phyloP scores from a whole-genome alignment of 805 yeast genomes.

The Kazachstania martiniae region DNA sequence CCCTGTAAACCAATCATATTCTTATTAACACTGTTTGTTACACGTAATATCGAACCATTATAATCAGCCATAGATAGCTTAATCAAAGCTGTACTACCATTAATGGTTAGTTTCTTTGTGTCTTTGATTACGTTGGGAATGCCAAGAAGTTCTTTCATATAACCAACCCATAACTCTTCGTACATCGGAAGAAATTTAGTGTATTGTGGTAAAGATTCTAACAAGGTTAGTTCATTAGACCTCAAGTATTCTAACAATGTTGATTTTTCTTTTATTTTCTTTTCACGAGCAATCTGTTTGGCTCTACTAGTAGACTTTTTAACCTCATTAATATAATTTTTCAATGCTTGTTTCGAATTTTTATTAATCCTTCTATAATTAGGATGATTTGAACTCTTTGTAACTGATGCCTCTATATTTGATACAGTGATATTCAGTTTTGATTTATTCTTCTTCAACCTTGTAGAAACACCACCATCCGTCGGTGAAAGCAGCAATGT shows the following conservation, averaged over 20 bases:
- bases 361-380: constrained; percentile 19
- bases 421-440: constrained; percentile 8
- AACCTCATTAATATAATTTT: constrained; percentile 16
- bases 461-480: constrained; percentile 21
- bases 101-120: constrained; percentile 11
- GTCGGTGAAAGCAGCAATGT: constrained; percentile 28
- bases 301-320: constrained; percentile 17
- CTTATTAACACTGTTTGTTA: constrained; percentile 45
- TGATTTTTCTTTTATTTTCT: constrained; percentile 7
- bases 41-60: constrained; percentile 62
- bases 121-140: constrained; percentile 16
- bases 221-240: constrained; percentile 9
- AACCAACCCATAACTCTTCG: constrained; percentile 56
- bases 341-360: constrained; percentile 25
- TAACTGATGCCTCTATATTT: constrained; percentile 1
- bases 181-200: constrained; percentile 46
- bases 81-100: constrained; percentile 31
- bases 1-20: constrained; percentile 56
- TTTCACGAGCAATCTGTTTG: constrained; percentile 19
- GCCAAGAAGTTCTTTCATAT: constrained; percentile 47
- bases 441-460: constrained; percentile 14
- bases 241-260: constrained; percentile 17
- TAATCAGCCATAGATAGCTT: constrained; percentile 69
- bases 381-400: constrained; percentile 8
- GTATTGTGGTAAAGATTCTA: constrained; percentile 28